A percentile compares a stretch with the other conserved stretches of the same genome.
Evolutionary conservation across 2,329 filamentous ascomycete species (phyloP).

Genomic region (Penicillium sclerotigenum): DNA sequence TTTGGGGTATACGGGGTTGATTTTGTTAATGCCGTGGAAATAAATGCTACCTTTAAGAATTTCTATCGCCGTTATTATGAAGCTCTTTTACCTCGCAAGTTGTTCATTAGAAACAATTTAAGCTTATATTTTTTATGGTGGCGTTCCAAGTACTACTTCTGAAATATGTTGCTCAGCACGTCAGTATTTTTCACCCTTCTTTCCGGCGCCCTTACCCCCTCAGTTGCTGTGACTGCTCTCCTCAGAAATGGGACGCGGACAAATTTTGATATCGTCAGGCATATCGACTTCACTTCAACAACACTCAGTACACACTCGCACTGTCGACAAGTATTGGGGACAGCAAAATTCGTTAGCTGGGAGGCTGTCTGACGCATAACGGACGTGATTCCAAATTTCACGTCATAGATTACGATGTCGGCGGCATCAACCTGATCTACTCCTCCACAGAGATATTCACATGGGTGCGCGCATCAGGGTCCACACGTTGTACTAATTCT

Average conservation of each 20-base stretch:
- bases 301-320: constrained; percentile 8
- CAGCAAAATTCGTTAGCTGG: constrained; percentile 28
- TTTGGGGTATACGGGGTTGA: neutral
- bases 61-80: neutral
- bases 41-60: neutral
- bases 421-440: constrained; percentile 24
- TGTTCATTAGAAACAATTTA: neutral
- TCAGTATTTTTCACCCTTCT: neutral
- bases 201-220: too few species aligned
- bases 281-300: constrained; percentile 18
- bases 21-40: neutral
- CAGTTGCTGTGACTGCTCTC: constrained; percentile 13
- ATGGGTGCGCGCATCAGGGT: constrained; percentile 17
- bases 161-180: neutral
- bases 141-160: neutral
- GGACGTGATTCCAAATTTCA: constrained; percentile 34
- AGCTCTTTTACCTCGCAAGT: neutral
- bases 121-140: neutral
- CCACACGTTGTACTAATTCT: constrained; percentile 25
- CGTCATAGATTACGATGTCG: constrained; percentile 30
- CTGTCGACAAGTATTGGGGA: constrained; percentile 25
- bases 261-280: constrained; percentile 15
- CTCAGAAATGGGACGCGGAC: constrained; percentile 6
- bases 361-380: constrained; percentile 20
- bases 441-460: constrained; percentile 33